Conservation (phyloP, 1,139 yeast genomes). For the Saccharomyces pastorianus region DNA sequence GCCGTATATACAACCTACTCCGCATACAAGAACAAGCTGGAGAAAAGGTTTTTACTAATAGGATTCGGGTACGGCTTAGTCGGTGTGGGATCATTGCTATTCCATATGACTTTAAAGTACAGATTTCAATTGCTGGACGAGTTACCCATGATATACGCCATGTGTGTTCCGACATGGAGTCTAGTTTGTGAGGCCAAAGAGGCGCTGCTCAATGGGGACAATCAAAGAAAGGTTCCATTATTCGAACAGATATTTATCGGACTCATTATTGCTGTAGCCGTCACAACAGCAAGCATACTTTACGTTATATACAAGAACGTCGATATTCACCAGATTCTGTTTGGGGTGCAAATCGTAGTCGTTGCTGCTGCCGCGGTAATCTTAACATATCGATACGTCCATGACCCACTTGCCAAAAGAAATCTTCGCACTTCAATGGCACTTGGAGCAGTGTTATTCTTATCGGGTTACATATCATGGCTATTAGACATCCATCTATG, state of each 20-base stretch:
- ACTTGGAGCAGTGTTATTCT: constrained; percentile 53
- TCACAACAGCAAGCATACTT: constrained; percentile 47
- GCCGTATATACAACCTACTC: constrained; percentile 60
- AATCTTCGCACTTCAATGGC: constrained; percentile 47
- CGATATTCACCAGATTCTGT: constrained; percentile 71
- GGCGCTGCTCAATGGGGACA: constrained; percentile 12
- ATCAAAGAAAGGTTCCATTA: constrained; percentile 36
- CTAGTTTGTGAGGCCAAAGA: constrained; percentile 51
- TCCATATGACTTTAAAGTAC: constrained; percentile 87
- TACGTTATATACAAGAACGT: constrained; percentile 72
- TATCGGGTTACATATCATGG: constrained; percentile 67
- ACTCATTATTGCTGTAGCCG: constrained; percentile 42
- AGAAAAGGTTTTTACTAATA: constrained; percentile 59
- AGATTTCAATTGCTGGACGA: constrained; percentile 87
- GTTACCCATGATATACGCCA: constrained; percentile 93
- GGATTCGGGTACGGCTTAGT: constrained; percentile 79
- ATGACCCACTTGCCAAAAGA: constrained; percentile 39
- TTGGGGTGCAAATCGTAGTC: constrained; percentile 46
- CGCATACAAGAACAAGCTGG: constrained; percentile 52
- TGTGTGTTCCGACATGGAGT: constrained; percentile 89
- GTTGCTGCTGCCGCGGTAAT: constrained; percentile 47
- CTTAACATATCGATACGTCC: constrained; percentile 47
- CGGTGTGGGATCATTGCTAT: constrained; percentile 86
- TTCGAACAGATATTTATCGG: background rate
- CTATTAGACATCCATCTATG: constrained; percentile 75